A percentile compares a stretch with the other conserved stretches of the same genome.
phyloP scores from a whole-genome alignment of 1,284 basidiomycete genomes.

The Leccinum huronense region DNA sequence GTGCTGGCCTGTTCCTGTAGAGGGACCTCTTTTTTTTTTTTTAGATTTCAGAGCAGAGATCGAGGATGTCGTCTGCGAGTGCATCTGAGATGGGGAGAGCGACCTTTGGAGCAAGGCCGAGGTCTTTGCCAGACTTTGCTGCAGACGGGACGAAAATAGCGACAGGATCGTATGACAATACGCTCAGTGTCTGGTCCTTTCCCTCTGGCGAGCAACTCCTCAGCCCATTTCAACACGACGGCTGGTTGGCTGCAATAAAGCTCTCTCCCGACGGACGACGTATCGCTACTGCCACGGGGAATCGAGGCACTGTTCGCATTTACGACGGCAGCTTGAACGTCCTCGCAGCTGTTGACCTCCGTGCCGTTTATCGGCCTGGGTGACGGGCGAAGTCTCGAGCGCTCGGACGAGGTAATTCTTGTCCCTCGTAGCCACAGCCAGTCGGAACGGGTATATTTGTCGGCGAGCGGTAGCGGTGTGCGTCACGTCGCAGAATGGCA shows the following conservation, averaged over 20 bases:
- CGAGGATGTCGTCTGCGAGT: slow-evolving; percentile 74
- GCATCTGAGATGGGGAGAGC: slow-evolving; percentile 67
- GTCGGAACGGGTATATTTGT: slow-evolving; percentile 52
- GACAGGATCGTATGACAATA: no score
- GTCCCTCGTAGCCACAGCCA: slow-evolving; percentile 46
- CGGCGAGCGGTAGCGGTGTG: slow-evolving; percentile 67
- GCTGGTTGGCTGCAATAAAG: no score
- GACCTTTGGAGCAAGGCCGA: slow-evolving; percentile 72
- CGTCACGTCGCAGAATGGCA: slow-evolving; percentile 48
- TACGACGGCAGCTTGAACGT: no score
- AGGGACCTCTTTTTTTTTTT: slow-evolving; percentile 46
- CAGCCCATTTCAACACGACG: no score
- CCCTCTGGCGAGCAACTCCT: no score
- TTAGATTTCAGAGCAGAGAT: slow-evolving; percentile 65
- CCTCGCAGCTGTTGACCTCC: slow-evolving; percentile 13
- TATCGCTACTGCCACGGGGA: no score
- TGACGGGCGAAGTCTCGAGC: slow-evolving; percentile 39
- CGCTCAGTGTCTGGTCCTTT: no score
- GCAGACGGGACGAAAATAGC: slow-evolving; percentile 30
- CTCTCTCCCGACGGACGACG: no score
- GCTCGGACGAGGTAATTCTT: slow-evolving; percentile 44
- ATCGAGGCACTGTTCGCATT: no score
- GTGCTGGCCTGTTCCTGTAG: slow-evolving; percentile 48
- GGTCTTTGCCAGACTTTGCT: slow-evolving; percentile 60
- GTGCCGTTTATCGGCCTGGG: slow-evolving; percentile 30